Percentiles rank a stretch among this genome's conserved stretches.
Evolutionary conservation across 805 yeast genomes (phyloP).

Genomic region (Candida arabinofermentans): DNA sequence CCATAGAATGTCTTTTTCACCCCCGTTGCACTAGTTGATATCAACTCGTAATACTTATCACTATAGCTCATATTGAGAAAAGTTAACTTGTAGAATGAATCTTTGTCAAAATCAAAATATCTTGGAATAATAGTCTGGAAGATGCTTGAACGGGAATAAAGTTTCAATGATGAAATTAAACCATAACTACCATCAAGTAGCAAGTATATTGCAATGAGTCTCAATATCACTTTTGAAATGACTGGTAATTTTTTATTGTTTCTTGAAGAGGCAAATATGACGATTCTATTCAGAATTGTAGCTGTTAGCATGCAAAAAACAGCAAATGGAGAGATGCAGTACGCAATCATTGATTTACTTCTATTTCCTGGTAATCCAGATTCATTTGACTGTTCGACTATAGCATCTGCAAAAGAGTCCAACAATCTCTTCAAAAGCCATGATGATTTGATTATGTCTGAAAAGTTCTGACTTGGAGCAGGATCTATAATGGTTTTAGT

Average conservation of each 20-base stretch:
- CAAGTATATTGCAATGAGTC: conserved; percentile 34
- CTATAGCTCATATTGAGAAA: conserved; percentile 28
- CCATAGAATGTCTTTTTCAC: conserved; percentile 20
- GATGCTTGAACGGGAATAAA: conserved; percentile 14
- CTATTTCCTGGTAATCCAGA: conserved; percentile 28
- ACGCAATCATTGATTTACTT: conserved; percentile 42
- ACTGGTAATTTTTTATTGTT: conserved; percentile 34
- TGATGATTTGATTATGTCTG: conserved; percentile 17
- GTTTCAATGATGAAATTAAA: conserved; percentile 29
- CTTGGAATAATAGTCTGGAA: conserved; percentile 11
- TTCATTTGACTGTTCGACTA: conserved; percentile 30
- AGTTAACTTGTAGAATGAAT: conserved; percentile 18
- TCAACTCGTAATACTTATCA: conserved; percentile 14
- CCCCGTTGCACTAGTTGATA: conserved; percentile 1
- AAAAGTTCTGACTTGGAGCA: conserved; percentile 6
- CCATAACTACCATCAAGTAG: conserved; percentile 35
- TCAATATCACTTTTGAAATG: conserved; percentile 30
- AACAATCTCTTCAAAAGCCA: conserved; percentile 23
- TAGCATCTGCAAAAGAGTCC: conserved; percentile 31
- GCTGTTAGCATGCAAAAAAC: conserved; percentile 55
- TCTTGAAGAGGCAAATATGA: conserved; percentile 53
- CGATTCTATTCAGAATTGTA: conserved; percentile 51
- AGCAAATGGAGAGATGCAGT: conserved; percentile 47
- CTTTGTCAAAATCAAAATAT: conserved; percentile 23
- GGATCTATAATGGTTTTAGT: conserved; percentile 14